Evolutionary conservation across 1,284 basidiomycete species (phyloP), one percentile per base, ranked within the genome.

Genomic region (Xerocomus minutiporus): DNA sequence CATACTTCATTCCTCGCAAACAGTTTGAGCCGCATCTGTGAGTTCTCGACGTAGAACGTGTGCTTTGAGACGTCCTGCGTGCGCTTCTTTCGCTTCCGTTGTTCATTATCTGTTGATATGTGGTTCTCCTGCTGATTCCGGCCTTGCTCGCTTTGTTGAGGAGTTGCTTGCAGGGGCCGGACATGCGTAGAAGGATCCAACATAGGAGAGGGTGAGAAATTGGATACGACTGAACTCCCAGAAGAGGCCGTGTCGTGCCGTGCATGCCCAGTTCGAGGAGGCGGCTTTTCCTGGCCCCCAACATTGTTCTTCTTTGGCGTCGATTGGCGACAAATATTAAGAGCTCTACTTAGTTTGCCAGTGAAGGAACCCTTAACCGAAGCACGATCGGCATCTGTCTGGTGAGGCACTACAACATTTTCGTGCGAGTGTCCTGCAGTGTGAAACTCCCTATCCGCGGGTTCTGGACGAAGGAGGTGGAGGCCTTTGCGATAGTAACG

Each of bases 21-120:
- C 6, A 98, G 70, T 71, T 96, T 95, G 57, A 99, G 72, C 51
- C 84, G 82, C 74, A 89, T 85, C 72, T 99, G 96, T 5, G 92
- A 86, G 67, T 97, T 98, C 59, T 86, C 79, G 52, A 99, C 82
- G 66, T 91, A 97, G 71, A 99, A 99, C 0, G 92, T 96, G 71
- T 99, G 97, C 62, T 91, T 88, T 31, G 86, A 90, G 13, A 89
- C 84, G 49, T 88, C 84, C 32, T 75, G 75, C 3, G 63, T 59
- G 31, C 71, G 67, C 44, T 68, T 71, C 58, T 75, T 76, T 64
- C 73, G 75, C 62, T 73, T 74, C 58, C 73, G 72, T 58, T 71
- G 66, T 34, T 73, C 71, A 5, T 57, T 58, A 15, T 70, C 65
- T 20, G 59, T 55, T 13, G 56, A 49, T 31, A 63, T 55, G 26